A percentile compares a stretch with the other conserved stretches of the same genome.
phyloP scores from a whole-genome alignment of 208 protist genomes.

The Crithidia fasciculata region DNA sequence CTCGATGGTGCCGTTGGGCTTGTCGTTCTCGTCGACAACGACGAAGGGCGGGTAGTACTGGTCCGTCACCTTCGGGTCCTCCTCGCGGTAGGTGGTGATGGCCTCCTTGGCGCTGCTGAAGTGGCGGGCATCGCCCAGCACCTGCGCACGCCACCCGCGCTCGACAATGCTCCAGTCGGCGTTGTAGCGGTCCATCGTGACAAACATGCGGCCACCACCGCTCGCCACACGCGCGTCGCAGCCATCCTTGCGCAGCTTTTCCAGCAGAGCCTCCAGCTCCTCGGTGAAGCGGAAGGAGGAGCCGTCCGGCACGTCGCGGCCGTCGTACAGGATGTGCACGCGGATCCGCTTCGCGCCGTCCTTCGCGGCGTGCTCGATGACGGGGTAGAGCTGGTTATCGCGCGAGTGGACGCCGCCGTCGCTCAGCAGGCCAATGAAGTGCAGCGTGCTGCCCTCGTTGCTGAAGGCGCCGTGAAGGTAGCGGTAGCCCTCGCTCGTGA shows the following conservation, averaged over 20 bases:
- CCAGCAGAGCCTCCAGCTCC: constrained; percentile 89
- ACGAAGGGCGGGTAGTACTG: constrained; percentile 96
- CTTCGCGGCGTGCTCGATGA: constrained; percentile 85
- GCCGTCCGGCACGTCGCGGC: constrained; percentile 94
- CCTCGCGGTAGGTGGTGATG: constrained; percentile 86
- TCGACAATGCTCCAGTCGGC: constrained; percentile 96
- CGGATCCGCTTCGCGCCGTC: constrained; percentile 90
- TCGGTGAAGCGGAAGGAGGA: constrained; percentile 92
- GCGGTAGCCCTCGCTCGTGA: constrained; percentile 88
- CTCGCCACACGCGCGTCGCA: constrained; percentile 91
- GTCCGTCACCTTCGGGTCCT: constrained; percentile 87
- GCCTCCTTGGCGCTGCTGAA: constrained; percentile 89
- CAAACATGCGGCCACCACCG: constrained; percentile 95
- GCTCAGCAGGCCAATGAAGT: constrained; percentile 94
- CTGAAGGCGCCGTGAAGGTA: constrained; percentile 86
- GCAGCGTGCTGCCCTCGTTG: constrained; percentile 80
- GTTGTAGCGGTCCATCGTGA: constrained; percentile 97
- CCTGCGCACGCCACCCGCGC: constrained; percentile 93
- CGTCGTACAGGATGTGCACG: constrained; percentile 94
- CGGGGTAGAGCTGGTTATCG: constrained; percentile 90
- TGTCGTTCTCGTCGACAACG: constrained; percentile 64
- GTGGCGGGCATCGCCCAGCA: constrained; percentile 90
- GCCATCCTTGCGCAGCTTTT: constrained; percentile 67
- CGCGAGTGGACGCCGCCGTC: constrained; percentile 95
- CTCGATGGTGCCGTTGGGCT: constrained; percentile 90